Base-by-base conservation (phyloP, 2,329 filamentous ascomycete species). In the Fusarium concolor region DNA sequence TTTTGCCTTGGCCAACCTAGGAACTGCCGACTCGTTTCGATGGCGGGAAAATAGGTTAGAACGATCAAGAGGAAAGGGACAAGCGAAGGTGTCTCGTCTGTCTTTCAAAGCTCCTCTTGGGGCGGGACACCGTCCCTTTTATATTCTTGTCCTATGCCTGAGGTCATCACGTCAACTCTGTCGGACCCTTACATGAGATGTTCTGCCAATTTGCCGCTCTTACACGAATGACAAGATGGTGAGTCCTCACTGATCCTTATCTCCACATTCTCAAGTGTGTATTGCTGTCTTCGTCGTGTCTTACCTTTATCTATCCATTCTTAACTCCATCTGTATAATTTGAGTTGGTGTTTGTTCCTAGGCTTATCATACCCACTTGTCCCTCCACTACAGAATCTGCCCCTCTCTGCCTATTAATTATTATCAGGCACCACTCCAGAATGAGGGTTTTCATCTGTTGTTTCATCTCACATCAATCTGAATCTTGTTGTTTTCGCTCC, bases 81-180 rank as follows among this genome's bases (percentile, higher is more conserved):
- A 39, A 39, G 41, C 31, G 58, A 54, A 55, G 62, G 62, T 70
- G 67, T 55, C 52, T 55, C 18, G 57, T 63, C 66, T 64, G 55
- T 49, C 55, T 67, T 63, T 51, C 18, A 22, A 47, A 43, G 17
- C 35, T 47, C 44, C 58, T 46, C 50, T 38, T 41, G 56, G 53
- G 65, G 70, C 56, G 69, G 71, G 62, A 33, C 45, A 60, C 49
- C 29, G 66, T 67, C 65, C 71, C 55, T 74, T 74, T 71, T 74
- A 74, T 74, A 75, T 59, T 63, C 62, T 71, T 42, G 28, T 37
- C 54, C 43, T 45, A 61, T 35, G 61, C 53, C 71, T 63, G 71
- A 74, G 67, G 67, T 58, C 69, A 51, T 71, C 61, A 56, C 18
- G 28, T 51, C 43, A 57, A 54, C 44, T 44, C 44, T 29, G 38